Base-by-base conservation (phyloP, 176 grass and related monocot genomes). In the Avena atlantica region DNA sequence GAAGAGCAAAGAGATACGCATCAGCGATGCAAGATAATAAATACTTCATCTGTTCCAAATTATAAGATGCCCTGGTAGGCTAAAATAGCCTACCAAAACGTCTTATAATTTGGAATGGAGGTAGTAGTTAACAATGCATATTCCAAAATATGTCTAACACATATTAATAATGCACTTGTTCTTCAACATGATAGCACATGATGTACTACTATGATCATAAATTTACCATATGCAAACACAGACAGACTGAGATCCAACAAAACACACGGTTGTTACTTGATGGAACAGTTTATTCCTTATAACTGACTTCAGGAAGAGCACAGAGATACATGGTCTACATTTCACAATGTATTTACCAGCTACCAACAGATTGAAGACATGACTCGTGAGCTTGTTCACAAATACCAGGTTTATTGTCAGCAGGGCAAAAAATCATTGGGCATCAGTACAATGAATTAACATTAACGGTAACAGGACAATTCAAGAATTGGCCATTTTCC, bases 221-320 rank as follows among this genome's bases (percentile, higher is more conserved):
- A 74, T 81, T 64, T 63, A 64, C 67, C 55, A 74, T 51, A 47
- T 52, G 42, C 9, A 66, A 81, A 87, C 55, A 81, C 42, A 52
- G 44, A 51, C 62, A 63, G 20, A 37, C 44, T 50, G 56, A 73
- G 13, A 78, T 42, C 60, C 49, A 44, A 78, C 13, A 4, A 86
- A 69, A 44, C 9, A 78, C 15, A 20, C 5, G 16, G 31, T 23
- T 23, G 12, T 19, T 29, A 70, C 16, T 11, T 45, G 31, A 66
- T 78, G 49, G 40, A 75, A 23, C 42, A 62, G 17, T 62, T 36
- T 34, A 19, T 50, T 42, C 4, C 5, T 20, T 64, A 40, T 47
- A 76, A 88, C 19, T 21, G 45, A 27, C 16, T 47, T 82, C 61
- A 70, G 56, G 60, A 66, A 76, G 70, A 84, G 7, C 73, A 76